Evolutionary conservation across 2,329 filamentous ascomycete genomes (phyloP), one percentile per base, ranked within the genome.

Genomic region (Colletotrichum eremochloae): DNA sequence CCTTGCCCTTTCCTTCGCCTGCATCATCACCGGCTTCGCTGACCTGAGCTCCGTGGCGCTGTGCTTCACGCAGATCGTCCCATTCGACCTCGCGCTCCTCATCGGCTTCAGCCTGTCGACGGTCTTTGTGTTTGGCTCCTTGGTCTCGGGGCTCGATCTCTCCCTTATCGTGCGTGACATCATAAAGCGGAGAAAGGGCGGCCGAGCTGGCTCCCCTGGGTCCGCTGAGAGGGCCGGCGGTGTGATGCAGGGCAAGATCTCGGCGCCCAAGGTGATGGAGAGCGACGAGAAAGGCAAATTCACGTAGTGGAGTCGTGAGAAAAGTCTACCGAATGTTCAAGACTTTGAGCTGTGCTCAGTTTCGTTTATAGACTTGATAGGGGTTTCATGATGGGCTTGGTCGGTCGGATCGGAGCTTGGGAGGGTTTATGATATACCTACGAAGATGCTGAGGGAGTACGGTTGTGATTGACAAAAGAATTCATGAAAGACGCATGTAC

Each of bases 41-140:
- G 79, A 79, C 44, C 68, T 81, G 3, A 77, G 75, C 57, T 71
- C 71, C 11, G 74, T 80, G 15, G 67, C 76, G 1, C 72, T 81
- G 29, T 79, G 79, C 64, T 57, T 79, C 38, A 78, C 78, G 7
- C 76, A 77, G 18, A 57, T 77, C 20, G 57, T 81, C 7, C 68
- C 78, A 2, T 77, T 82, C 38, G 76, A 79, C 56, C 33, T 74
- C 9, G 77, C 75, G 11, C 52, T 81, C 5, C 31, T 67, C 8
- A 8, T 76, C 5, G 80, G 79, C 5, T 76, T 80, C 46, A 63
- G 67, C 0, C 66, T 82, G 1, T 74, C 74, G 1, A 73, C 72
- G 8, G 61, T 76, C 33, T 77, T 78, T 38, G 60, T 76, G 18
- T 56, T 79, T 0, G 78, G 76, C 2, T 75, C 73, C 9, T 75